These are phyloP conservation scores for Saccharomyces paradoxus DNA, from an alignment of 805 yeast genomes.

Conservation along the genomic window DNA sequence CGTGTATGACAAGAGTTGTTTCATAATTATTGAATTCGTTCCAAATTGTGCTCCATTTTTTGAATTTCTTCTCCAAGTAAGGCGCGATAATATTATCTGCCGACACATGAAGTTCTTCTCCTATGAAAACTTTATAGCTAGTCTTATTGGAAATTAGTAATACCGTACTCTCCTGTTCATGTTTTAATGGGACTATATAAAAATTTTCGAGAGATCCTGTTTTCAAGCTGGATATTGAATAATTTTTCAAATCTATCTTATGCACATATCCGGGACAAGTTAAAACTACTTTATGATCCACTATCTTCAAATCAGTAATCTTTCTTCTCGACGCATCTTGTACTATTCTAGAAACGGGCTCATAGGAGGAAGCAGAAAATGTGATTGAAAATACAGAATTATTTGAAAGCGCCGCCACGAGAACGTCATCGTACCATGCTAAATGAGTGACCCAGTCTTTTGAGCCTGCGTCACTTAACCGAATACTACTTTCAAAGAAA, in stretches of 20 bases:
- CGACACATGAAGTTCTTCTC: conserved; percentile 5
- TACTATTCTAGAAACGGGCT: neutral
- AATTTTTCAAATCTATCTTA: conserved; percentile 5
- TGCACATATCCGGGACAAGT: conserved; percentile 13
- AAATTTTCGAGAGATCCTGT: conserved; percentile 9
- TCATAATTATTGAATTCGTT: conserved; percentile 25
- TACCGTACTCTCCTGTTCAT: conserved; percentile 5
- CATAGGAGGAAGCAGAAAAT: neutral
- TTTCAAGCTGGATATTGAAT: neutral
- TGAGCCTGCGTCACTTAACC: neutral
- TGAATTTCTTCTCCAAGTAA: conserved; percentile 21
- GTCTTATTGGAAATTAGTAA: conserved; percentile 16
- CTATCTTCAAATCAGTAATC: conserved; percentile 14
- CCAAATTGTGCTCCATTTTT: conserved; percentile 21
- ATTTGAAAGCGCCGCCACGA: conserved; percentile 16
- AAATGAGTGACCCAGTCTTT: conserved; percentile 20
- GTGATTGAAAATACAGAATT: conserved; percentile 18
- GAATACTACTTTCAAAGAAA: neutral
- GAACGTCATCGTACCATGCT: conserved; percentile 7
- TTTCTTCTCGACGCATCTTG: conserved; percentile 14
- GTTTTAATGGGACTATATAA: conserved; percentile 14
- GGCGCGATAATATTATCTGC: conserved; percentile 19
- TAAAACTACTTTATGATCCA: conserved; percentile 8
- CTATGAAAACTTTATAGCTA: conserved; percentile 11
- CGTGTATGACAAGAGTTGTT: conserved; percentile 21